A percentile compares a stretch with the other conserved stretches of the same genome.
Evolutionary conservation across 345 rosid genomes (phyloP).

Genomic region (Sapria himalayana): DNA sequence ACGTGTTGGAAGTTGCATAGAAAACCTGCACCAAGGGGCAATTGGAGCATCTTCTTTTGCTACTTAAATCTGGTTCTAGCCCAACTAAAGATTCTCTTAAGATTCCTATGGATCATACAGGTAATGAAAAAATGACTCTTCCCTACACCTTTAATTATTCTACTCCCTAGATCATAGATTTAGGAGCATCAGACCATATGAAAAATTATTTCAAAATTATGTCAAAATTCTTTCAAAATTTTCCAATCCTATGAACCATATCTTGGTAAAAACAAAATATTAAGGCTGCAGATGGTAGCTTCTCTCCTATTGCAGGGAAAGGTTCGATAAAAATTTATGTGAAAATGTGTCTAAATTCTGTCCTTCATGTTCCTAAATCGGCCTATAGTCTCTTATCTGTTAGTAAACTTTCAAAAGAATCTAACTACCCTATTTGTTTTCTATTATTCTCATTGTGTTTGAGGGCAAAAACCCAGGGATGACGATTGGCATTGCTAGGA

Average conservation of each 20-base stretch:
- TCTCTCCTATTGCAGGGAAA: not conserved
- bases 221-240: too few relatives aligned
- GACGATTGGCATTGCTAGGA: conserved; percentile 6
- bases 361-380: too few relatives aligned
- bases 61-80: too few relatives aligned
- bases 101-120: too few relatives aligned
- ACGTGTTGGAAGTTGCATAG: conserved; percentile 1
- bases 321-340: not conserved
- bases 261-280: not conserved
- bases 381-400: not conserved
- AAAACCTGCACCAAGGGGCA: not conserved
- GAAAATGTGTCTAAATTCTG: not conserved
- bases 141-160: too few relatives aligned
- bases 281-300: not conserved
- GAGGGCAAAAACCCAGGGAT: not conserved
- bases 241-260: too few relatives aligned
- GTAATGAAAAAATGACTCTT: too few relatives aligned
- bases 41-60: not conserved
- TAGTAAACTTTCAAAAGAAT: not conserved
- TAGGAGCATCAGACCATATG: not conserved
- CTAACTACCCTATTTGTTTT: not conserved
- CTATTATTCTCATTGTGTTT: conserved; percentile 1
- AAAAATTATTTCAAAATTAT: too few relatives aligned
- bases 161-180: conserved; percentile 1
- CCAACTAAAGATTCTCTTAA: too few relatives aligned